Evolutionary conservation across 2,329 filamentous ascomycete species (phyloP), one percentile per base, ranked within the genome.

Genomic region (Colletotrichum spinosum): DNA sequence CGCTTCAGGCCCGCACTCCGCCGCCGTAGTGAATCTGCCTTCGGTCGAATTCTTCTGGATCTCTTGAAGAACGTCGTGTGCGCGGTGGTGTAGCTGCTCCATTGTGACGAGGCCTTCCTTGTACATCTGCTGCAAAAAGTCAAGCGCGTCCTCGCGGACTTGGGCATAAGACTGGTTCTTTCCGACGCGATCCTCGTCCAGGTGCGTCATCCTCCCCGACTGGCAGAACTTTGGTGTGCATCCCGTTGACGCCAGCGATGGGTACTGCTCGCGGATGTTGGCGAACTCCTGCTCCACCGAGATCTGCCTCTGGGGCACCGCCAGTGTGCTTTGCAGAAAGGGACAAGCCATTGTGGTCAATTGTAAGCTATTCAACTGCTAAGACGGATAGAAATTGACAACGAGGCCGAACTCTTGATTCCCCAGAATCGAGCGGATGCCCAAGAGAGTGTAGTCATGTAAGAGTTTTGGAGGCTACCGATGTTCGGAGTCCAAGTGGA

Each of bases 91-190:
- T 4, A 65, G 62, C 35, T 53, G 59, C n/a, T 62, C 58, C 12
- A 50, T 63, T 3, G 60, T 50, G 8, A 65, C 33, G 8, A 63
- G 41, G 4, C 62, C 48, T 8, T 65, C 62, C 37, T 53, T 62
- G 52, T 65, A 51, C 62, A 65, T 65, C 41, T 65, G 62, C 37
- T 62, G 62, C 34, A 65, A 38, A 6, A 65, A 62, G 52, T 65
- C 58, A 37, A 65, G 62, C 6, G 62, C 62, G 49, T 65, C 62
- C 15, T 65, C 62, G 62, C 62, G 62, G 58, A 65, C 58, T 51
- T 65, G 62, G 37, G 62, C 37, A 17, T 65, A 65, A 13, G 58
- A 62, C 62, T 65, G 62, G 10, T 65, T 65, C 15, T 59, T 46
- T 37, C 62, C 62, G 12, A 65, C 62, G 13, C 62, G 62, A 34